Percentiles rank a stretch among this genome's conserved stretches.
phyloP scores from a whole-genome alignment of 805 yeast genomes.

The Ogataea salicorniae region DNA sequence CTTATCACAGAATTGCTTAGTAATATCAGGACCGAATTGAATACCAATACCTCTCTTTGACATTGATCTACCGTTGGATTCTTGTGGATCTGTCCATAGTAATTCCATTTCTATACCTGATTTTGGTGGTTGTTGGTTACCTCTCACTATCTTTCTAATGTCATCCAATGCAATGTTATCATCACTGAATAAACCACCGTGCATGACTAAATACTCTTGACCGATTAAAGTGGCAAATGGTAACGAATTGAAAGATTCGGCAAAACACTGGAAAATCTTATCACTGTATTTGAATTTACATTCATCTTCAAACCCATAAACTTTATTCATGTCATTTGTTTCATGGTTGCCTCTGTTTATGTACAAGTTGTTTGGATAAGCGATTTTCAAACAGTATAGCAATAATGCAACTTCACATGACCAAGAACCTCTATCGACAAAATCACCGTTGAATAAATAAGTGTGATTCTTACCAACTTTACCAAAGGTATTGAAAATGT shows the following conservation, averaged over 20 bases:
- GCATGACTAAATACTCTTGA: constrained; percentile 78
- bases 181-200: constrained; percentile 89
- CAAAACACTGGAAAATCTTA: constrained; percentile 72
- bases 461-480: constrained; percentile 59
- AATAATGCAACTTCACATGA: constrained; percentile 91
- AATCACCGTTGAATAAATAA: constrained; percentile 92
- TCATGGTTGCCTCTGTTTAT: constrained; percentile 96
- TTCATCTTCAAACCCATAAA: constrained; percentile 95
- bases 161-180: constrained; percentile 69
- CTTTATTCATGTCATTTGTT: constrained; percentile 92
- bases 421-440: constrained; percentile 98
- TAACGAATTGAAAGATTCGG: constrained; percentile 78
- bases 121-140: constrained; percentile 75
- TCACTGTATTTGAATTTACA: constrained; percentile 86
- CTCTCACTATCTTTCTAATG: constrained; percentile 65
- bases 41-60: constrained; percentile 93
- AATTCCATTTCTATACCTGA: constrained; percentile 95
- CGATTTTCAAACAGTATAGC: constrained; percentile 68
- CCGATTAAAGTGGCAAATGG: constrained; percentile 85
- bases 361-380: constrained; percentile 64
- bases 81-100: constrained; percentile 96
- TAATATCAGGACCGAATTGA: constrained; percentile 96
- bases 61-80: constrained; percentile 68
- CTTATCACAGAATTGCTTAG: constrained; percentile 65
- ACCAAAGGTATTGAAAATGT: constrained; percentile 74